Conservation (phyloP, 2,329 filamentous ascomycete genomes). For the Pseudocercospora eumusae region DNA sequence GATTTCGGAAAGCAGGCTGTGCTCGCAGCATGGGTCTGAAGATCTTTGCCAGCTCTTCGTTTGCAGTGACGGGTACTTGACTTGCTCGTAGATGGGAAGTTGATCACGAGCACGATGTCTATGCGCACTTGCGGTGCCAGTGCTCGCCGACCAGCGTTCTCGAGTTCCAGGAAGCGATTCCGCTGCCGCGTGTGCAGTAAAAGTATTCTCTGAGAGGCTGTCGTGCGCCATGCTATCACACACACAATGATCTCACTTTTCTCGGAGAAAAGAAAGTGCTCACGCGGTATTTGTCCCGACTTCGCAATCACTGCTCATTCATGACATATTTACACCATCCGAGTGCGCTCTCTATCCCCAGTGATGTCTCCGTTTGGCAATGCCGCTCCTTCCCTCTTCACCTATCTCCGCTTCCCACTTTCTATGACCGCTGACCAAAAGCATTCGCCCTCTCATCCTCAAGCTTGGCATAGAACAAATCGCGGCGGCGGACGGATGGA, state of each 20-base stretch:
- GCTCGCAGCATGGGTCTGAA: too few relatives aligned
- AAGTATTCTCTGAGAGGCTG: neutral
- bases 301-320: neutral
- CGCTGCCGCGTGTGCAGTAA: neutral
- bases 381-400: neutral
- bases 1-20: too few relatives aligned
- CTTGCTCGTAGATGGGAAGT: too few relatives aligned
- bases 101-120: too few relatives aligned
- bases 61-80: too few relatives aligned
- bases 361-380: neutral
- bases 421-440: constrained; percentile 40
- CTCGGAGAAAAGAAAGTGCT: neutral
- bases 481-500: constrained; percentile 63
- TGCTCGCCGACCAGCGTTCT: neutral
- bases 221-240: neutral
- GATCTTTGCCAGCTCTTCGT: too few relatives aligned
- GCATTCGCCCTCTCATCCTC: constrained; percentile 60
- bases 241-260: neutral
- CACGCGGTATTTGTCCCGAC: neutral
- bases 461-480: constrained; percentile 64
- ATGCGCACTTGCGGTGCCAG: too few relatives aligned
- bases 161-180: neutral
- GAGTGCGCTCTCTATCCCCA: neutral
- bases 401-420: neutral
- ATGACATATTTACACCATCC: neutral